Conservation (phyloP, 2,329 filamentous ascomycete species). For the Xylaria sp. region DNA sequence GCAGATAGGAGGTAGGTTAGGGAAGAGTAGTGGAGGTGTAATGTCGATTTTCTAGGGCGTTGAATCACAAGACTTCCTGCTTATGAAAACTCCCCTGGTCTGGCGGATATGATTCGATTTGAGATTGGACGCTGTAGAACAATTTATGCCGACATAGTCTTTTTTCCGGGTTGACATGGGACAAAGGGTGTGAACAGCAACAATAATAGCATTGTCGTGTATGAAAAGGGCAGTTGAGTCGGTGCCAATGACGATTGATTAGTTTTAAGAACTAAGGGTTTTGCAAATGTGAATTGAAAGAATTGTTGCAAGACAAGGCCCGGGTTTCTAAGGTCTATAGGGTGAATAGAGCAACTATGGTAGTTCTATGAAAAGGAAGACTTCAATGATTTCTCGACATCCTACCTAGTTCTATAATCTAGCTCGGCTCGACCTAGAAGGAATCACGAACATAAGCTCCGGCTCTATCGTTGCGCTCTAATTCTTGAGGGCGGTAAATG, state of each 20-base stretch:
- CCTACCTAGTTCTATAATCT: too few species aligned
- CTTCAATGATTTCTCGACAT: too few species aligned
- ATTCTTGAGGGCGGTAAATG: too few species aligned
- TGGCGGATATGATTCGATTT: background rate
- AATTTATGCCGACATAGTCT: constrained; percentile 2
- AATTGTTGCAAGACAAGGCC: too few species aligned
- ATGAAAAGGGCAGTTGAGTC: background rate
- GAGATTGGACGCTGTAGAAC: background rate
- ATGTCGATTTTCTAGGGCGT: background rate
- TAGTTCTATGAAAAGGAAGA: too few species aligned
- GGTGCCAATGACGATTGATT: background rate
- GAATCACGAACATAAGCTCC: too few species aligned
- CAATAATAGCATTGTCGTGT: background rate
- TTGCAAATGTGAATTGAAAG: background rate
- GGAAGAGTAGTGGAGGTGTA: too few species aligned
- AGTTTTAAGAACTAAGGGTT: background rate
- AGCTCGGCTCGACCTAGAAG: too few species aligned
- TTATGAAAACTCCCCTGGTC: constrained; percentile 1
- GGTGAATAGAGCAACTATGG: too few species aligned
- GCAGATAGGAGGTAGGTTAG: too few species aligned
- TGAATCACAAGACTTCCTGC: constrained; percentile 8
- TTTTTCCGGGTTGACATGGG: background rate
- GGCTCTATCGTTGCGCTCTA: too few species aligned
- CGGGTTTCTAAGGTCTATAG: too few species aligned
- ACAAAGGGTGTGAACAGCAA: background rate